phyloP scores from a whole-genome alignment of 352 stramenopile genomes.

The Globisporangium carolinianum region DNA sequence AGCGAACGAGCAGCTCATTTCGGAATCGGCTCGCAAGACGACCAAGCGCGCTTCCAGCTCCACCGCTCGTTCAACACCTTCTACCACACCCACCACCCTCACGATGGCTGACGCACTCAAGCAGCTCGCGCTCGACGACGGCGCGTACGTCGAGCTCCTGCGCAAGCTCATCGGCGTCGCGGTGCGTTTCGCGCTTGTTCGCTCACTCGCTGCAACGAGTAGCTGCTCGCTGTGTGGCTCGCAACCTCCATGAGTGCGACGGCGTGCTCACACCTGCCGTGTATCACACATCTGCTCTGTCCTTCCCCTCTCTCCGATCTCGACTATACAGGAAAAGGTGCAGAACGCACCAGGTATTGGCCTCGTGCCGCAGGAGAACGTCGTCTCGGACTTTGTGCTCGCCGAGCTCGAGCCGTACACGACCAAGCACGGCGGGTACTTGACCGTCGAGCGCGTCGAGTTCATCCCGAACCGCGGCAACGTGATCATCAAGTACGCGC shows the following conservation, averaged over 20 bases:
- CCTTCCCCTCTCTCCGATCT: neutral
- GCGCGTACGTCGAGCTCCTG: slow-evolving; percentile 76
- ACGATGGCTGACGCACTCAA: slow-evolving; percentile 28
- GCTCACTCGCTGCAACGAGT: neutral
- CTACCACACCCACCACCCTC: neutral
- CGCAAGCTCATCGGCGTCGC: slow-evolving; percentile 79
- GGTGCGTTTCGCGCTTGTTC: slow-evolving; percentile 18
- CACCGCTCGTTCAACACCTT: neutral
- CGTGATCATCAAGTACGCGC: slow-evolving; percentile 87
- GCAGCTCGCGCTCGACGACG: slow-evolving; percentile 55
- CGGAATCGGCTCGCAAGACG: neutral
- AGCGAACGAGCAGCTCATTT: neutral
- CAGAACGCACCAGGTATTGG: slow-evolving; percentile 59
- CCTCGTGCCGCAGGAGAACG: slow-evolving; percentile 81
- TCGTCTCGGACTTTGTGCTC: slow-evolving; percentile 86
- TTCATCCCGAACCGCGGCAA: slow-evolving; percentile 86
- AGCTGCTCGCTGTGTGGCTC: neutral
- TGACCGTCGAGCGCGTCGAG: slow-evolving; percentile 72
- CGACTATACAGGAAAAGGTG: slow-evolving; percentile 46
- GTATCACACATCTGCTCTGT: neutral
- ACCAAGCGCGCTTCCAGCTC: neutral
- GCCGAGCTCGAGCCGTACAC: slow-evolving; percentile 72
- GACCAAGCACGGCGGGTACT: slow-evolving; percentile 53
- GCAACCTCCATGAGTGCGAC: too few relatives aligned
- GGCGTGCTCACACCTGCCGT: neutral